Evolutionary conservation across 2,329 filamentous ascomycete genomes (phyloP), one percentile per base, ranked within the genome.

Genomic region (Arthrobotrys sphaeroides): DNA sequence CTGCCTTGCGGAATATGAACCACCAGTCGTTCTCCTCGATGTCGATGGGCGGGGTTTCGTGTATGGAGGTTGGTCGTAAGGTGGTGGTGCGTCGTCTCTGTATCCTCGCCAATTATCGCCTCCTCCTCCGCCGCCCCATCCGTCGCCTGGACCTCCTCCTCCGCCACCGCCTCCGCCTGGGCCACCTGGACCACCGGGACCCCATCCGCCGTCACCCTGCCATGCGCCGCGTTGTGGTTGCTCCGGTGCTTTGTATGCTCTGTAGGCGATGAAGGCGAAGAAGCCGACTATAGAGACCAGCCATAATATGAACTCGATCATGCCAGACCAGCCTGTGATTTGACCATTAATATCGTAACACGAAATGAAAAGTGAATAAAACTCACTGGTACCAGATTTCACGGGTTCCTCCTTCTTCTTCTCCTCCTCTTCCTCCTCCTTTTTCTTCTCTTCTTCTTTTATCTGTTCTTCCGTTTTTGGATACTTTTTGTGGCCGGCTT

Each of bases 401-500:
- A 18, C 16, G n/a, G 28, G 38, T 6, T 55, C 55, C 47, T 59
- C 64, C 24, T 66, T 43, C 18, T 76, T 38, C 36, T 76, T 70
- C 13, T 69, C 49, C 20, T 69, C 31, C 20, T 76, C 59, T 13
- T 60, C 65, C 12, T 70, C 59, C 13, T 53, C 61, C 13, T 49
- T 51, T 12, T 67, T 42, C 40, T 76, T 51, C n/a, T 65, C 59
- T 57, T 70, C 59, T 18, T 65, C 49, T 26, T 64, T 69, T 16
- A 36, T 2, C 13, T 65, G 57, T 47, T 70, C 66, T 33, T 76
- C 60, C 4, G 40, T 49, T 62, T 76, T 76, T 1, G 73, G 65
- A 22, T 76, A 76, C 42, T 70, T 69, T 31, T 76, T 70, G 24
- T 76, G 73, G 3, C 73, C 73, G 18, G 73, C 73, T 60, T 76